phyloP scores from a whole-genome alignment of 2,329 filamentous ascomycete genomes.

The Neodidymelliopsis sp. region DNA sequence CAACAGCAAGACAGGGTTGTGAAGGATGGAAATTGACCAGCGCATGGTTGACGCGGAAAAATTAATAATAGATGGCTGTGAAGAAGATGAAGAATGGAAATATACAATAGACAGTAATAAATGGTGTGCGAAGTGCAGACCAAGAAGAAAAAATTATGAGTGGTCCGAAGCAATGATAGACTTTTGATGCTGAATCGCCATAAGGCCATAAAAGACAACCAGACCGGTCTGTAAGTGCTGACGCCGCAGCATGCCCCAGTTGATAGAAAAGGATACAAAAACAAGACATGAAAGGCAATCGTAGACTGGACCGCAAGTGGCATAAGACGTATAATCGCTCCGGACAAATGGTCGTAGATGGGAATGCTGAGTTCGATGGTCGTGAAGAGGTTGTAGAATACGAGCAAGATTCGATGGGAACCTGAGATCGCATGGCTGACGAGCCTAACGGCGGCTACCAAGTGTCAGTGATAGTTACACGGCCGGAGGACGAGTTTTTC shows the following conservation, averaged over 20 bases:
- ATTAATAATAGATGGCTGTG: conserved; percentile 4
- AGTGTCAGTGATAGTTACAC: not conserved
- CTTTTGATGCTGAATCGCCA: not conserved
- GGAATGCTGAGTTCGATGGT: no score
- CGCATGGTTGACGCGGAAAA: not conserved
- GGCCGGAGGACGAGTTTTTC: no score
- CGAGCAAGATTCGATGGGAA: no score
- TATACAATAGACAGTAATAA: conserved; percentile 7
- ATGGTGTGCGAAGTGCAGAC: not conserved
- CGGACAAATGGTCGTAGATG: no score
- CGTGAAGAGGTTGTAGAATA: no score
- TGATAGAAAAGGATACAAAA: not conserved
- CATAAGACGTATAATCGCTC: no score
- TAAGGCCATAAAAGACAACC: not conserved
- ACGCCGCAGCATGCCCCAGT: conserved; percentile 2
- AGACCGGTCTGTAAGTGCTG: not conserved
- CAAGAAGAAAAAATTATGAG: not conserved
- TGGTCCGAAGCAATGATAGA: not conserved
- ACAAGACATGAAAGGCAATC: not conserved
- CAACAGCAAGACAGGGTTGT: conserved; percentile 4
- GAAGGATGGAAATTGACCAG: conserved; percentile 1
- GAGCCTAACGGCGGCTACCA: conserved; percentile 11
- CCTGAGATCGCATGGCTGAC: not conserved
- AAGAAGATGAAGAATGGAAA: not conserved
- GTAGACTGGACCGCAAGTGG: not conserved